Evolutionary conservation across 495 filamentous ascomycete genomes (phyloP).

Genomic region (Aspergillus incahuasiensis): DNA sequence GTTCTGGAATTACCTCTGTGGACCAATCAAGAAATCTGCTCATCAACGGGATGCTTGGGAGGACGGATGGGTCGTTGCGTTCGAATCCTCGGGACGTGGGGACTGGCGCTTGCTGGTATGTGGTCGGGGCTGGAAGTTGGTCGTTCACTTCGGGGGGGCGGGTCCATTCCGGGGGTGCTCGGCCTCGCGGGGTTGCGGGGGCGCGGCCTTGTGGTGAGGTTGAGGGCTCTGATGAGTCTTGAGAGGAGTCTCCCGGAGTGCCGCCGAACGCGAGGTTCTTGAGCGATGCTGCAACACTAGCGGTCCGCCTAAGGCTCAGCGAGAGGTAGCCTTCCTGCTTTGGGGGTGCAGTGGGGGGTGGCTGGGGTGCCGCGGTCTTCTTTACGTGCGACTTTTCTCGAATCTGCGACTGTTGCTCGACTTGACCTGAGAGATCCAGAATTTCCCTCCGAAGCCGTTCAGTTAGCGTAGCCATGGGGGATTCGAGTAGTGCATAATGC

Average conservation of each 20-base stretch:
- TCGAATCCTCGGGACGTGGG: constrained; percentile 71
- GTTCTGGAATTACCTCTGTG: constrained; percentile 59
- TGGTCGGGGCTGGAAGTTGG: constrained; percentile 57
- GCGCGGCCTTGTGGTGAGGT: constrained; percentile 37
- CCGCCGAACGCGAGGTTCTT: constrained; percentile 63
- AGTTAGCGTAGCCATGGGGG: constrained; percentile 64
- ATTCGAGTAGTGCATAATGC: constrained; percentile 69
- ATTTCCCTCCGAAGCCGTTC: constrained; percentile 76
- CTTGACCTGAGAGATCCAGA: constrained; percentile 50
- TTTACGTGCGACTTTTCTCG: constrained; percentile 37
- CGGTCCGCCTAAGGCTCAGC: constrained; percentile 59
- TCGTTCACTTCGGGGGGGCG: constrained; percentile 77
- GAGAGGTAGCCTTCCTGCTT: constrained; percentile 64
- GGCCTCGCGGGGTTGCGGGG: constrained; percentile 48
- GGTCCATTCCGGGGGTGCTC: constrained; percentile 67
- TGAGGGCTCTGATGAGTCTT: constrained; percentile 21
- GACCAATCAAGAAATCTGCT: constrained; percentile 93
- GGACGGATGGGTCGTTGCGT: constrained; percentile 49
- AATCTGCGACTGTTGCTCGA: constrained; percentile 44
- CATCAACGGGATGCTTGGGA: constrained; percentile 64
- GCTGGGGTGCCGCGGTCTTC: constrained; percentile 42
- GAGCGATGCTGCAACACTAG: constrained; percentile 68
- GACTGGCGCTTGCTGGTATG: constrained; percentile 70
- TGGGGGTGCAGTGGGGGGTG: constrained; percentile 44
- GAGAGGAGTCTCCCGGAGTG: constrained; percentile 25